Evolutionary conservation across 2,329 filamentous ascomycete genomes (phyloP).

Genomic region (Aspergillus floridensis): DNA sequence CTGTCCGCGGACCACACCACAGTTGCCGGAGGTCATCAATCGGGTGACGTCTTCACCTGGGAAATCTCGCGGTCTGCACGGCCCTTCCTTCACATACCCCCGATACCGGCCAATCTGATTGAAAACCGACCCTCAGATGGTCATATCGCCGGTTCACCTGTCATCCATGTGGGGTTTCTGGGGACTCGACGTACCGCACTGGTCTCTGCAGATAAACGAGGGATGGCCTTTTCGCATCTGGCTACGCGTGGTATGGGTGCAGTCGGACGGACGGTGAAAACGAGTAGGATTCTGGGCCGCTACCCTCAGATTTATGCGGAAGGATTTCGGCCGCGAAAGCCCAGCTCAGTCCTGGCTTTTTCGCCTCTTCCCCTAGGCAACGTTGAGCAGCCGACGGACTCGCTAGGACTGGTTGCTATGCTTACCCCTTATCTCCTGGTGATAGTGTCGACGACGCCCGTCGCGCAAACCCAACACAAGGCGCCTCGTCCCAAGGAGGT

Average conservation of each 20-base stretch:
- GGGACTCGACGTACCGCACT: conserved; percentile 91
- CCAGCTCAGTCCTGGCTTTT: conserved; percentile 92
- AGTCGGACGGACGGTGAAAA: conserved; percentile 81
- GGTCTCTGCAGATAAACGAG: conserved; percentile 88
- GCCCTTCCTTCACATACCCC: conserved; percentile 84
- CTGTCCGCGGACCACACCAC: conserved; percentile 93
- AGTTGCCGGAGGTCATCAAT: conserved; percentile 83
- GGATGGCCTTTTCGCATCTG: conserved; percentile 98
- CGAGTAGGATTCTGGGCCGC: conserved; percentile 82
- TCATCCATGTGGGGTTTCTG: conserved; percentile 91
- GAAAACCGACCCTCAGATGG: conserved; percentile 72
- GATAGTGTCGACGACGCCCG: conserved; percentile 92
- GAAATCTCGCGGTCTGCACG: conserved; percentile 78
- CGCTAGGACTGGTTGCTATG: conserved; percentile 88
- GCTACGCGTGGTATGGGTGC: conserved; percentile 87
- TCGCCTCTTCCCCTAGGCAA: conserved; percentile 90
- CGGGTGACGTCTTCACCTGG: conserved; percentile 95
- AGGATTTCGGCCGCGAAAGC: conserved; percentile 70
- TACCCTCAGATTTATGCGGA: conserved; percentile 71
- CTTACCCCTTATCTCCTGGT: conserved; percentile 93
- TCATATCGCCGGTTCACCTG: conserved; percentile 71
- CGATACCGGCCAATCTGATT: conserved; percentile 64
- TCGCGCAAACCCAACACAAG: conserved; percentile 96
- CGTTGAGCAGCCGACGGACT: conserved; percentile 81
- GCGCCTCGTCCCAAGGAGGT: conserved; percentile 87